Evolutionary conservation across 2,329 filamentous ascomycete species (phyloP), one percentile per base, ranked within the genome.

Genomic region (Cryphonectria naterciae): DNA sequence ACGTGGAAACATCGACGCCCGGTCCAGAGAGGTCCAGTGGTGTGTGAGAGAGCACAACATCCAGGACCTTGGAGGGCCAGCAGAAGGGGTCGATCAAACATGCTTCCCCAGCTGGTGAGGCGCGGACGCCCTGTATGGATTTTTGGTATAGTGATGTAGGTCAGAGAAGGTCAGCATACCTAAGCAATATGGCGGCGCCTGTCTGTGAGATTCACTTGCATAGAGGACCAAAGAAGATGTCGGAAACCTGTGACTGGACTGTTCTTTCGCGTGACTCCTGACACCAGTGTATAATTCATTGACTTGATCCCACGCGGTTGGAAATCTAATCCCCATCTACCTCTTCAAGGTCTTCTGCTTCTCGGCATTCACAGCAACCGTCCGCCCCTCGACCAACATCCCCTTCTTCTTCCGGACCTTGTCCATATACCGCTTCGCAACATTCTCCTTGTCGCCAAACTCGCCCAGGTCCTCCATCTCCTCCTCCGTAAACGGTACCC

Each of bases 341-440:
- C 89, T 81, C 83, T 91, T 91, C 76, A 91, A 74, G 7, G 88
- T 91, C 85, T 90, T 91, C 80, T 91, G 95, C 88, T 99, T 99
- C 88, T 98, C 95, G 1, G 94, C 96, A 85, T 96, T 93, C 73
- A 90, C 91, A 56, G 94, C 91, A 75, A 93, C 87, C 76, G 92
- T 86, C 75, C 91, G 88, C 1, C 92, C 93, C 83, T 91, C 90
- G 3, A 99, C 91, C 75, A 97, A 82, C 81, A 99, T 78, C 0
- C 96, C 96, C 88, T 99, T 99, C 81, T 94, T 87, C 79, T 86
- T 87, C 77, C 96, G 86, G 56, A 99, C 95, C 52, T 88, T 85
- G 83, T 99, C 96, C 88, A 99, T 95, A 84, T 98, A 98, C 78
- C 93, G 85, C 88, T 97, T 97, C 35, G 96, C 96, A 66, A 98